Conservation (phyloP, 2,329 filamentous ascomycete species). For the Hymenoscyphus repandus region DNA sequence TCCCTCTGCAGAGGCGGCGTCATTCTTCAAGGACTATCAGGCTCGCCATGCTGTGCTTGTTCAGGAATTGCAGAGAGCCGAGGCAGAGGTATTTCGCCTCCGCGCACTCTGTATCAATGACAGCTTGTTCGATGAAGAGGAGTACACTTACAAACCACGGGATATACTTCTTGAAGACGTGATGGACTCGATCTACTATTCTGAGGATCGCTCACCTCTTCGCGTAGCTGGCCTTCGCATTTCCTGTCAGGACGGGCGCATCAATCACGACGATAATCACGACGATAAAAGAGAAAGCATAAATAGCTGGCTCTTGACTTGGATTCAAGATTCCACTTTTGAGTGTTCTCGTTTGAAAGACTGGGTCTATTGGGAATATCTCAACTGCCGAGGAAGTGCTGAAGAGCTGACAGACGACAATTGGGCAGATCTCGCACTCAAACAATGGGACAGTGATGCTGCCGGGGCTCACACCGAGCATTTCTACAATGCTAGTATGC, state of each 20-base stretch:
- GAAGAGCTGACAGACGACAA: conserved; percentile 11
- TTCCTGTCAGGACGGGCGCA: neutral
- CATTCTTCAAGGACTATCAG: conserved; percentile 18
- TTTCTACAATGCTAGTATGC: conserved; percentile 12
- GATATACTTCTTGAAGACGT: conserved; percentile 21
- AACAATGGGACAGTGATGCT: conserved; percentile 17
- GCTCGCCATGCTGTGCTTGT: conserved; percentile 11
- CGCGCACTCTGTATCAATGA: conserved; percentile 17
- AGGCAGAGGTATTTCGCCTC: conserved; percentile 16
- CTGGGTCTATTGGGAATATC: conserved; percentile 14
- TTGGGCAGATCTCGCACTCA: conserved; percentile 17
- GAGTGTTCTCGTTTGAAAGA: conserved; percentile 13
- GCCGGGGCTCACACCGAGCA: conserved; percentile 13
- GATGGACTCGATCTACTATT: conserved; percentile 19
- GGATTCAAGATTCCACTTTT: conserved; percentile 19
- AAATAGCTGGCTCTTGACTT: conserved; percentile 22
- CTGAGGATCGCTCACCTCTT: conserved; percentile 16
- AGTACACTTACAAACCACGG: conserved; percentile 20
- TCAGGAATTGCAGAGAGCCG: conserved; percentile 13
- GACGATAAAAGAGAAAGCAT: conserved; percentile 19
- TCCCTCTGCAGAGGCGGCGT: conserved; percentile 9
- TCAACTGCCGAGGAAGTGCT: neutral
- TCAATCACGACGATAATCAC: conserved; percentile 15
- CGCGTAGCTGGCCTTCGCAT: conserved; percentile 11
- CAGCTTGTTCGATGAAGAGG: conserved; percentile 15